phyloP scores from a whole-genome alignment of 352 stramenopile species.

The Pythium periplocum region DNA sequence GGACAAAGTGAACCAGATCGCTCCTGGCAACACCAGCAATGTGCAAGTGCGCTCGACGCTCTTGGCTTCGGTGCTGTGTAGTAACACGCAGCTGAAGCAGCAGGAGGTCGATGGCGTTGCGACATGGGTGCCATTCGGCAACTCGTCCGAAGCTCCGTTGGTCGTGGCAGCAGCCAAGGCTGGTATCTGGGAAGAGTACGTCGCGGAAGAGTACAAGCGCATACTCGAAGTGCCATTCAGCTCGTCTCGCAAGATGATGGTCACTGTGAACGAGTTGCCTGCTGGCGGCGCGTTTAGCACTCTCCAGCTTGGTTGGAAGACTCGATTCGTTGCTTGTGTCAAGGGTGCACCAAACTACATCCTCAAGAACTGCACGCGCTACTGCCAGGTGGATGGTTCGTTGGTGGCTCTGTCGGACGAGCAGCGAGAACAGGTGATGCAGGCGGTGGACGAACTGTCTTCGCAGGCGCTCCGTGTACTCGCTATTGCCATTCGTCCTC shows the following conservation, averaged over 20 bases:
- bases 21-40: slow-evolving; percentile 28
- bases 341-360: slow-evolving; percentile 78
- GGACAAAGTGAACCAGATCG: slow-evolving; percentile 35
- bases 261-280: slow-evolving; percentile 57
- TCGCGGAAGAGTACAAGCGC: slow-evolving; percentile 57
- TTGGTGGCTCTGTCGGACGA: slow-evolving; percentile 32
- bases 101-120: slow-evolving; percentile 40
- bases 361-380: slow-evolving; percentile 57
- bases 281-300: slow-evolving; percentile 31
- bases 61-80: slow-evolving; percentile 61
- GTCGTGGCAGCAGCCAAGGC: slow-evolving; percentile 71
- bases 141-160: slow-evolving; percentile 70
- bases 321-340: slow-evolving; percentile 44
- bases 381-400: slow-evolving; percentile 39
- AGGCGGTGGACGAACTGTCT: slow-evolving; percentile 58
- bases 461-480: slow-evolving; percentile 84
- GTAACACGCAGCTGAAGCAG: slow-evolving; percentile 68
- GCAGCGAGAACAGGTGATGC: slow-evolving; percentile 44
- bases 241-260: slow-evolving; percentile 94
- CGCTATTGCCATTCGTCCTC: slow-evolving; percentile 82
- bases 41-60: slow-evolving; percentile 52
- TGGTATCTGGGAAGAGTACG: slow-evolving; percentile 50
- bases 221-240: slow-evolving; percentile 92
- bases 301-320: slow-evolving; percentile 27
- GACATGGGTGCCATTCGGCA: slow-evolving; percentile 54